phyloP scores from a whole-genome alignment of 2,329 filamentous ascomycete species.

The Talaromyces verruculosus region DNA sequence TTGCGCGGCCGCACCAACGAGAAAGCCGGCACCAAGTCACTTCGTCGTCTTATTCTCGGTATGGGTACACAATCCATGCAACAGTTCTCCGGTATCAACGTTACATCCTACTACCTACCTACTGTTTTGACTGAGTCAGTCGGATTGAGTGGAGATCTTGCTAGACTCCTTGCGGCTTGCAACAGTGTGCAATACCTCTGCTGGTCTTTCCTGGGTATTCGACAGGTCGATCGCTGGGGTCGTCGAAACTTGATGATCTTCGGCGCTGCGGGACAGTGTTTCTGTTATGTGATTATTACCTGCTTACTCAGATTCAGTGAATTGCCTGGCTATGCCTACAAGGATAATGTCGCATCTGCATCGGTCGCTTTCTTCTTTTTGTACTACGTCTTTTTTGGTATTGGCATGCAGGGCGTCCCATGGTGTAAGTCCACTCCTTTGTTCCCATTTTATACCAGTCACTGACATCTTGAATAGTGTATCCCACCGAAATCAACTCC shows the following conservation, averaged over 20 bases:
- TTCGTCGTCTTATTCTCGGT: constrained; percentile 42
- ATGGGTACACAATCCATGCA: constrained; percentile 37
- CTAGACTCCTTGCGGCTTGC: constrained; percentile 56
- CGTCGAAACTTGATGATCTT: constrained; percentile 57
- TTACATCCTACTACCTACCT: constrained; percentile 36
- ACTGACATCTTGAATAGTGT: too few relatives aligned
- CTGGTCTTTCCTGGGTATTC: constrained; percentile 48
- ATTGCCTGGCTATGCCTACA: background rate
- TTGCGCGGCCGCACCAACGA: constrained; percentile 42
- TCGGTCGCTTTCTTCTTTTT: constrained; percentile 54
- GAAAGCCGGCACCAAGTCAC: constrained; percentile 38
- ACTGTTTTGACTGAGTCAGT: constrained; percentile 60
- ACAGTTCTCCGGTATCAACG: constrained; percentile 28
- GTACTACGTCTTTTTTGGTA: constrained; percentile 54
- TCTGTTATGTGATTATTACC: constrained; percentile 54
- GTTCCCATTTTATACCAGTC: too few relatives aligned
- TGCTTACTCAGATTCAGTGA: constrained; percentile 46
- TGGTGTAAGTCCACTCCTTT: constrained; percentile 27
- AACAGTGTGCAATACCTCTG: constrained; percentile 51
- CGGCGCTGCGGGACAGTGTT: constrained; percentile 51
- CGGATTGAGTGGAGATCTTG: constrained; percentile 51
- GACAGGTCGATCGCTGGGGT: constrained; percentile 53
- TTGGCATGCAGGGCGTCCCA: constrained; percentile 44
- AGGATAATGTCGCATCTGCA: constrained; percentile 29
- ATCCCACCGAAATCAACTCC: too few relatives aligned